Evolutionary conservation across 768 basidiomycete genomes (phyloP).

Genomic region (Xerocomellus chrysenteron): DNA sequence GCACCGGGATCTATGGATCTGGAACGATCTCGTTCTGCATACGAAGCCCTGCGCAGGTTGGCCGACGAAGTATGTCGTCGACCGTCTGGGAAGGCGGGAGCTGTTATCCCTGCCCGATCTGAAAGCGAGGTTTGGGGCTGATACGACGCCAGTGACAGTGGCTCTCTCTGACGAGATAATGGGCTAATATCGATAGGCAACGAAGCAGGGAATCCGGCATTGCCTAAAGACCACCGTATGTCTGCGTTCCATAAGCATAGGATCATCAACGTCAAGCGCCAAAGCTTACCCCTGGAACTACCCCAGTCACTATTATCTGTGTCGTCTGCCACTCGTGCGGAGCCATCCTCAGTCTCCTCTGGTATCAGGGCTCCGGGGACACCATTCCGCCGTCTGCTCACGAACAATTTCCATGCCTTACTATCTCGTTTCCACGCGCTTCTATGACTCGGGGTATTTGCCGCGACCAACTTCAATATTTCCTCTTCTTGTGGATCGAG

Average conservation of each 20-base stretch:
- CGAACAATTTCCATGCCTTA: conserved; percentile 63
- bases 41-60: conserved; percentile 57
- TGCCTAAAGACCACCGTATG: conserved; percentile 27
- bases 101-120: conserved; percentile 35
- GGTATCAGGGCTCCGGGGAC: conserved; percentile 33
- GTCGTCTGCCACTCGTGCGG: conserved; percentile 12
- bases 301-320: conserved; percentile 28
- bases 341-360: conserved; percentile 36
- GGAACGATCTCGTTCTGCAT: conserved; percentile 65
- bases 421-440: conserved; percentile 66
- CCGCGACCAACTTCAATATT: conserved; percentile 63
- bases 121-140: conserved; percentile 49
- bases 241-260: conserved; percentile 20
- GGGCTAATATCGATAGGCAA: conserved; percentile 61
- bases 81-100: conserved; percentile 24
- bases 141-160: conserved; percentile 57
- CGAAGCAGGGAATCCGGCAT: conserved; percentile 48
- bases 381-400: conserved; percentile 35
- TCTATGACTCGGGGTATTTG: conserved; percentile 67
- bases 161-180: conserved; percentile 35
- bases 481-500: conserved; percentile 48
- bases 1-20: conserved; percentile 69
- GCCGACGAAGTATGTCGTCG: conserved; percentile 38
- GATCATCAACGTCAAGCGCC: background rate
- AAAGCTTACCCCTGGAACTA: conserved; percentile 24